Evolutionary conservation across 129 eudicot genomes (phyloP).

Genomic region (Mikania micrantha): DNA sequence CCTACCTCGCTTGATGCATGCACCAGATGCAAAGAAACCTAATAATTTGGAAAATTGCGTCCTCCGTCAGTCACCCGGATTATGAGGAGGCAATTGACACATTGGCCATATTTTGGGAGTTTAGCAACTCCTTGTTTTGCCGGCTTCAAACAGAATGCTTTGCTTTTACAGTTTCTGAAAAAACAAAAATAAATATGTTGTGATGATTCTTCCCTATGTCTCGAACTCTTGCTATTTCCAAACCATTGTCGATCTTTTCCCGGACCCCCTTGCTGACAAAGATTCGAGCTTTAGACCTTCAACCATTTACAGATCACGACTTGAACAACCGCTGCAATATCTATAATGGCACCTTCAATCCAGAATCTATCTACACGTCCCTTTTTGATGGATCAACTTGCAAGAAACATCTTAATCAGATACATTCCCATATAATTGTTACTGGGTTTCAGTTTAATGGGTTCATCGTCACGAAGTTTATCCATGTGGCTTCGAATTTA

Average conservation of each 20-base stretch:
- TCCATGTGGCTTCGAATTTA: slow-evolving; percentile 34
- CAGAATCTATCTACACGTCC: slow-evolving; percentile 41
- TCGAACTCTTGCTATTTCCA: slow-evolving; percentile 11
- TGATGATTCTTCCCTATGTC: slow-evolving; percentile 15
- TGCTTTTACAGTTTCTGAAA: not conserved
- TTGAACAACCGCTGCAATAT: not conserved
- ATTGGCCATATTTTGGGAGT: not conserved
- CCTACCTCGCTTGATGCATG: no score
- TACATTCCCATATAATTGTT: slow-evolving; percentile 41
- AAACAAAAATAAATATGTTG: not conserved
- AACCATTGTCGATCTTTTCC: slow-evolving; percentile 1
- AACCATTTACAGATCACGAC: slow-evolving; percentile 9
- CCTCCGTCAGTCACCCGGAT: no score
- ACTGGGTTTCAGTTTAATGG: slow-evolving; percentile 50
- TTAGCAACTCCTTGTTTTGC: not conserved
- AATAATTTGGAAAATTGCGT: no score
- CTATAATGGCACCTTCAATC: slow-evolving; percentile 14
- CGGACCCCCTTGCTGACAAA: slow-evolving; percentile 1
- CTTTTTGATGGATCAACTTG: slow-evolving; percentile 44
- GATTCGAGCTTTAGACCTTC: slow-evolving; percentile 13
- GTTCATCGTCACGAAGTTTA: slow-evolving; percentile 53
- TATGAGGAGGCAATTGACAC: no score
- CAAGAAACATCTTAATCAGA: slow-evolving; percentile 39
- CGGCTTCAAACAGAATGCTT: not conserved
- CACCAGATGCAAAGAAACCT: no score